A percentile compares a stretch with the other conserved stretches of the same genome.
Evolutionary conservation across 2,329 filamentous ascomycete species (phyloP).

Genomic region (Pyricularia pennisetigena): DNA sequence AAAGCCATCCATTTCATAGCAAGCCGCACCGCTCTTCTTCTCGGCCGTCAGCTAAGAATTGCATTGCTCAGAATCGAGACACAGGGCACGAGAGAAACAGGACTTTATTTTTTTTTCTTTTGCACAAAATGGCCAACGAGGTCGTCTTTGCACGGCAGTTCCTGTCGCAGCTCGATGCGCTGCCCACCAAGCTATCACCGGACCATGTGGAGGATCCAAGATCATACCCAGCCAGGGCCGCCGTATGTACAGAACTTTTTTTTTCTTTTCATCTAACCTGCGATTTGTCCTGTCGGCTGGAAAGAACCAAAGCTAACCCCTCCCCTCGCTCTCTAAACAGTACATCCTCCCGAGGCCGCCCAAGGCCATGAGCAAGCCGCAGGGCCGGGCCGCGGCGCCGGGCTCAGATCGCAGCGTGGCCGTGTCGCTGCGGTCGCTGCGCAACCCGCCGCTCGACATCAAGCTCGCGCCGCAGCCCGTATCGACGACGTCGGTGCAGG

Average conservation of each 20-base stretch:
- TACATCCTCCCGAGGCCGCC: constrained; percentile 64
- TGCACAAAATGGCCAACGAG: constrained; percentile 34
- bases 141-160: constrained; percentile 76
- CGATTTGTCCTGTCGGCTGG: not conserved
- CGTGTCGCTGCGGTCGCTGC: constrained; percentile 64
- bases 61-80: not conserved
- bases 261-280: not conserved
- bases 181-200: constrained; percentile 70
- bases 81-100: not conserved
- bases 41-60: not conserved
- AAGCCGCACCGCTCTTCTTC: not conserved
- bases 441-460: constrained; percentile 62
- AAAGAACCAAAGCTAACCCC: constrained; percentile 7
- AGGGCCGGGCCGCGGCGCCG: constrained; percentile 33
- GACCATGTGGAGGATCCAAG: constrained; percentile 86
- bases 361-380: constrained; percentile 40
- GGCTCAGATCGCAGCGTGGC: constrained; percentile 42
- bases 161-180: constrained; percentile 67
- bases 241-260: constrained; percentile 45
- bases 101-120: too few species aligned
- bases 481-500: constrained; percentile 60
- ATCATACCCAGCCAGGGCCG: constrained; percentile 63
- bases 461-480: constrained; percentile 52
- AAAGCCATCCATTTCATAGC: not conserved
- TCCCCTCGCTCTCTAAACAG: constrained; percentile 28